A percentile compares a stretch with the other conserved stretches of the same genome.
Evolutionary conservation across 148 eudicot genomes (phyloP).

Genomic region (Camellia lanceoleosa): DNA sequence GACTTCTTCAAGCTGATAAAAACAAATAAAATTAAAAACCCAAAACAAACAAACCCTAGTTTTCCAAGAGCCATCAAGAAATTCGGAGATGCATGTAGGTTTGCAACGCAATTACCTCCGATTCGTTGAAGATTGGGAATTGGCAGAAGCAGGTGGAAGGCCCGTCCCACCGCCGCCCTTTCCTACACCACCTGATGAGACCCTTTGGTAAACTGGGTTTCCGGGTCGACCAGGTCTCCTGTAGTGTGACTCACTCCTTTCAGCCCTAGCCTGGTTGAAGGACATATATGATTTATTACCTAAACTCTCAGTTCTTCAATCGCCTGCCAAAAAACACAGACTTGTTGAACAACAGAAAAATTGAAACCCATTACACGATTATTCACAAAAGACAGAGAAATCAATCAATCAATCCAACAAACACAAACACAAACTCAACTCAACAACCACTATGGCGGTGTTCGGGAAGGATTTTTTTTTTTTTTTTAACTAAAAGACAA

Average conservation of each 20-base stretch:
- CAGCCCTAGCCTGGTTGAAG: conserved; percentile 80
- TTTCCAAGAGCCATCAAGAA: background rate
- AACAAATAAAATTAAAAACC: conserved; percentile 13
- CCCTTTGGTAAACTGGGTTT: conserved; percentile 43
- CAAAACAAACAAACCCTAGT: conserved; percentile 15
- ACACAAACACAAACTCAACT: background rate
- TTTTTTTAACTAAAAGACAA: too few relatives aligned
- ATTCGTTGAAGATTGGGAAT: conserved; percentile 25
- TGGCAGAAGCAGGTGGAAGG: conserved; percentile 39
- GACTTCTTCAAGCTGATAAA: conserved; percentile 60
- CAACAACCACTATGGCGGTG: background rate
- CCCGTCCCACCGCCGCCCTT: conserved; percentile 52
- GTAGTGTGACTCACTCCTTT: conserved; percentile 68
- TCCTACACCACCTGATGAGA: conserved; percentile 42
- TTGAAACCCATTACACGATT: background rate
- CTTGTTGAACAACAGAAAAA: background rate
- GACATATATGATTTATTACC: conserved; percentile 59
- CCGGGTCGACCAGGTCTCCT: conserved; percentile 56
- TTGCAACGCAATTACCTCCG: conserved; percentile 31
- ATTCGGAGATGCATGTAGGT: background rate
- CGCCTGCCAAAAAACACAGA: background rate
- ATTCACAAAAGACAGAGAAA: background rate
- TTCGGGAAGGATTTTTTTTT: too few relatives aligned
- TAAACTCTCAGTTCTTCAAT: conserved; percentile 10
- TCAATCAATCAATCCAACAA: background rate